Evolutionary conservation across 768 basidiomycete genomes (phyloP).

Genomic region (Russula virescens): DNA sequence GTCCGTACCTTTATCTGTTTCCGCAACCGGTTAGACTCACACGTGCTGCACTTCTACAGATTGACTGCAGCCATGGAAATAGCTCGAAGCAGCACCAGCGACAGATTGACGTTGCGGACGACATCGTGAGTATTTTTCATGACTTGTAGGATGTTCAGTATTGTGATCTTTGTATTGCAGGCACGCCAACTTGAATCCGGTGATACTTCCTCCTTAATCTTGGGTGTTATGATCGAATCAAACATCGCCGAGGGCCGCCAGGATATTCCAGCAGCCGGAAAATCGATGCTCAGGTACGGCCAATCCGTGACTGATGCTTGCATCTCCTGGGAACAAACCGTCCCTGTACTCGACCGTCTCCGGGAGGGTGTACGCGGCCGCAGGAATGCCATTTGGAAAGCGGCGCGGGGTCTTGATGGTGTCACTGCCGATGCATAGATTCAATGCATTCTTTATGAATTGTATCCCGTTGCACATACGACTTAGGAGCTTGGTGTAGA

Average conservation of each 20-base stretch:
- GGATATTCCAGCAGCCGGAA: slow-evolving; percentile 70
- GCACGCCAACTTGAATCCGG: slow-evolving; percentile 65
- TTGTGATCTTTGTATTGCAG: slow-evolving; percentile 34
- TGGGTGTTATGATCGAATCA: slow-evolving; percentile 95
- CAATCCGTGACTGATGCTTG: slow-evolving; percentile 88
- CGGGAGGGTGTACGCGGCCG: slow-evolving; percentile 85
- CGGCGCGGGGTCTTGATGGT: slow-evolving; percentile 27
- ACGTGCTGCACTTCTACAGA: slow-evolving; percentile 38
- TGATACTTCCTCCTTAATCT: slow-evolving; percentile 67
- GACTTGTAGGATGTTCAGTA: slow-evolving; percentile 16
- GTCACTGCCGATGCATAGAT: slow-evolving; percentile 9
- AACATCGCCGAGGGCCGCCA: slow-evolving; percentile 86
- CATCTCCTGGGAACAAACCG: slow-evolving; percentile 84
- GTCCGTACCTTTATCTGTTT: slow-evolving; percentile 35
- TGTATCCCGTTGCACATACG: background rate
- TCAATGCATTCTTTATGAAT: background rate
- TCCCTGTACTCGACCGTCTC: slow-evolving; percentile 74
- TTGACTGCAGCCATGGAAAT: slow-evolving; percentile 97
- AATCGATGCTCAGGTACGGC: slow-evolving; percentile 70
- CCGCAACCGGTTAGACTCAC: background rate
- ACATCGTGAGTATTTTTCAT: slow-evolving; percentile 56
- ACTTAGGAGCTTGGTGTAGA: background rate
- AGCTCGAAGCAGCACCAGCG: slow-evolving; percentile 86
- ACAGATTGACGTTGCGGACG: slow-evolving; percentile 83
- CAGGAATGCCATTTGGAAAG: slow-evolving; percentile 41